Evolutionary conservation across 805 yeast genomes (phyloP).

Genomic region (Torulaspora microellipsoides): DNA sequence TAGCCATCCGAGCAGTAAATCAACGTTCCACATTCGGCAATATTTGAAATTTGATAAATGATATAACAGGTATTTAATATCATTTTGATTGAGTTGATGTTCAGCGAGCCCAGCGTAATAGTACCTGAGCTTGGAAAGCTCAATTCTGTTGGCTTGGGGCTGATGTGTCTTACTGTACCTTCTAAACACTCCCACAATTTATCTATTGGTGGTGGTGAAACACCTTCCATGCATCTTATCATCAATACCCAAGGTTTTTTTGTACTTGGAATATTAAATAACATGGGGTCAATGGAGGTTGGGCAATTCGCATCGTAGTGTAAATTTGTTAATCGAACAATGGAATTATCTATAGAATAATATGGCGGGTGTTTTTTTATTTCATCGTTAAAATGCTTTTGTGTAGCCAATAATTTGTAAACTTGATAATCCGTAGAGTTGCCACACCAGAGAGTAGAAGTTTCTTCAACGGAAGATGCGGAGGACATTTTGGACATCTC

Average conservation of each 20-base stretch:
- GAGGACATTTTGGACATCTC: conserved; percentile 82
- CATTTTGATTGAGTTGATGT: conserved; percentile 59
- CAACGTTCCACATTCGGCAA: conserved; percentile 42
- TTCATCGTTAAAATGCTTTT: conserved; percentile 5
- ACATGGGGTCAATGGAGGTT: conserved; percentile 24
- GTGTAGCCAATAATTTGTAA: conserved; percentile 18
- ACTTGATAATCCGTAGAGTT: conserved; percentile 67
- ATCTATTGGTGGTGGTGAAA: conserved; percentile 45
- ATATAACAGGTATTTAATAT: conserved; percentile 63
- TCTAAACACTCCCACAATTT: conserved; percentile 31
- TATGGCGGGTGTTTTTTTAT: conserved; percentile 37
- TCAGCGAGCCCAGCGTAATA: conserved; percentile 68
- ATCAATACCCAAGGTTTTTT: conserved; percentile 46
- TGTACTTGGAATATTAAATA: conserved; percentile 49
- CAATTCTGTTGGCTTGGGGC: conserved; percentile 27
- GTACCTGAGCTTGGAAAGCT: conserved; percentile 85
- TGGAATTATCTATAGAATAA: conserved; percentile 49
- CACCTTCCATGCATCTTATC: conserved; percentile 57
- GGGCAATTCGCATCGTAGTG: conserved; percentile 17
- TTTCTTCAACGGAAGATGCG: conserved; percentile 51
- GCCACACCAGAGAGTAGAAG: conserved; percentile 68
- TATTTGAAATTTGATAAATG: conserved; percentile 28
- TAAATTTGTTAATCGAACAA: conserved; percentile 39
- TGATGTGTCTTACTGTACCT: conserved; percentile 1
- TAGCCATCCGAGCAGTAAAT: conserved; percentile 87